Percentiles rank a stretch among this genome's conserved stretches.
These are phyloP conservation scores for Nelumbo lutea DNA, from an alignment of 164 flowering plant species.

Conservation along the genomic window DNA sequence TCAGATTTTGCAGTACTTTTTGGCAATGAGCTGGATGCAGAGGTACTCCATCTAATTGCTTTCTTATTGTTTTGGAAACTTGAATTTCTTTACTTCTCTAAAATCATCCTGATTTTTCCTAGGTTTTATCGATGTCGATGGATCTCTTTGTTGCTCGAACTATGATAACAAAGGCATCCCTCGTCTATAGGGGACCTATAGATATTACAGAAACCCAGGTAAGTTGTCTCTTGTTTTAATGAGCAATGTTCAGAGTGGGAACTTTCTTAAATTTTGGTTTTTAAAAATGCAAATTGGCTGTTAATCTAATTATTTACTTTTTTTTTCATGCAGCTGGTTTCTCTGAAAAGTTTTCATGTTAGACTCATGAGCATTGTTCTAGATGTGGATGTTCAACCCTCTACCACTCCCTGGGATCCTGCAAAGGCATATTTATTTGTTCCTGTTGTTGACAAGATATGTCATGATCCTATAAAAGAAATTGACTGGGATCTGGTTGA, in stretches of 20 bases:
- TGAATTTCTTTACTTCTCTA: slow-evolving; percentile 3
- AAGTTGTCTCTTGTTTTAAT: slow-evolving; percentile 7
- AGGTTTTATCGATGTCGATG: slow-evolving; percentile 99
- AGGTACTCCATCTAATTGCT: slow-evolving; percentile 38
- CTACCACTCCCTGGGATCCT: slow-evolving; percentile 97
- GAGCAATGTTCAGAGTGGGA: background rate
- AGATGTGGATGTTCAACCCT: slow-evolving; percentile 99
- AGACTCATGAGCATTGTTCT: slow-evolving; percentile 96
- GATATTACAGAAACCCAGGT: slow-evolving; percentile 75
- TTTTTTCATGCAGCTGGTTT: slow-evolving; percentile 54
- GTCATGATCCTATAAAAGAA: slow-evolving; percentile 47
- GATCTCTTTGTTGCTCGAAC: slow-evolving; percentile 97
- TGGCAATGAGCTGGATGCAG: slow-evolving; percentile 98
- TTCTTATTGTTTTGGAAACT: background rate
- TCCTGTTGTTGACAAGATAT: slow-evolving; percentile 53
- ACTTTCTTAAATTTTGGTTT: background rate
- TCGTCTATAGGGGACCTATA: slow-evolving; percentile 63
- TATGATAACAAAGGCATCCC: slow-evolving; percentile 81
- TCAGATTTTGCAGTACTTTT: slow-evolving; percentile 91
- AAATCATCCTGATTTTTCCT: slow-evolving; percentile 9
- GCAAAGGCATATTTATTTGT: slow-evolving; percentile 96
- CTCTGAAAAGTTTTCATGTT: slow-evolving; percentile 92
- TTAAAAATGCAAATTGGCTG: background rate
- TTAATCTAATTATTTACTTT: slow-evolving; percentile 2
- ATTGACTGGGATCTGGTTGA: slow-evolving; percentile 78